phyloP scores from a whole-genome alignment of 169 alveolate species.

The Plasmodium gonderi region DNA sequence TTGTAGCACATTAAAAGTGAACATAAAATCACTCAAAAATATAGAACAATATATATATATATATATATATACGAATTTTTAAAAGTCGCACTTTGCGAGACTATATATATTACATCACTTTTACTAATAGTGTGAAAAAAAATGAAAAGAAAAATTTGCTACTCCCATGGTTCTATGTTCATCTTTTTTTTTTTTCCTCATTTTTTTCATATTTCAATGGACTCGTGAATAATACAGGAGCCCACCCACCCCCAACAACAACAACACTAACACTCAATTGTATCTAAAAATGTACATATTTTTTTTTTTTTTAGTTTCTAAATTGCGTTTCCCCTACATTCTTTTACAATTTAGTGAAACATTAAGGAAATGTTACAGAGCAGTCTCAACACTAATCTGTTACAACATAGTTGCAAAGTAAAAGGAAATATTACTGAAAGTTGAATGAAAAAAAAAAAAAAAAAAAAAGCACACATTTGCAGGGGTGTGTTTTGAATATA shows the following conservation, averaged over 20 bases:
- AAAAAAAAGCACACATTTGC: no score
- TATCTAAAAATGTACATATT: background rate
- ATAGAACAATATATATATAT: background rate
- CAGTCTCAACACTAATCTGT: background rate
- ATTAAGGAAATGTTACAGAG: background rate
- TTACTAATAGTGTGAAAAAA: background rate
- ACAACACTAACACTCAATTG: no score
- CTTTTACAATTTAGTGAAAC: background rate
- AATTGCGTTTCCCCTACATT: background rate
- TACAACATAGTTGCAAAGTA: background rate
- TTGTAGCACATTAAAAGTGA: background rate
- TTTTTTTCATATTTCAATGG: background rate
- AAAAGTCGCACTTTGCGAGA: background rate
- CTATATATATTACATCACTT: background rate
- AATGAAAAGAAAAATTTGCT: background rate
- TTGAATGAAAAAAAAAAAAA: no score
- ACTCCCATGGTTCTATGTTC: background rate
- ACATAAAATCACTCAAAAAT: background rate
- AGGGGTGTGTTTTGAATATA: no score
- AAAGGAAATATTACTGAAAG: background rate
- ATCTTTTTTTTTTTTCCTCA: background rate
- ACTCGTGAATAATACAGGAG: background rate
- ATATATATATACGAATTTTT: no score
- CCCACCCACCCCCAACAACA: no score
- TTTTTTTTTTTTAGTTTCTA: background rate